These are phyloP conservation scores for Lentinus tigrinus DNA, from an alignment of 768 basidiomycete genomes.

Conservation along the genomic window DNA sequence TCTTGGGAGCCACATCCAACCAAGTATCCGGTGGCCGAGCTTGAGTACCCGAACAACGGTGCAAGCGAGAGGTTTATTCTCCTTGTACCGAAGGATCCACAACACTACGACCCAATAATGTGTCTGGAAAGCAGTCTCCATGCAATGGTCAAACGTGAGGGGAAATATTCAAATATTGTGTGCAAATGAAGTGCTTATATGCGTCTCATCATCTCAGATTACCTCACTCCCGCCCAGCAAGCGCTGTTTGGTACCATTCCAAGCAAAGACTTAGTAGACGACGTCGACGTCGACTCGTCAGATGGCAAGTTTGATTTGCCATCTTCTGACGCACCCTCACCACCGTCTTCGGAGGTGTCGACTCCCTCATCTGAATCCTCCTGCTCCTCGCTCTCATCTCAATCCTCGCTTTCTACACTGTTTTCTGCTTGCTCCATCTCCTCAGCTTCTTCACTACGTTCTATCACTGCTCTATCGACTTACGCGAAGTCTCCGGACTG, in stretches of 20 bases:
- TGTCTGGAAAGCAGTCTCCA: constrained; percentile 71
- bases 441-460: constrained; percentile 29
- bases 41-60: constrained; percentile 76
- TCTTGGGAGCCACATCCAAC: constrained; percentile 61
- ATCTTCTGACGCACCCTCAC: constrained; percentile 7
- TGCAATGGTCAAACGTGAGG: constrained; percentile 69
- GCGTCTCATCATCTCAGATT: constrained; percentile 42
- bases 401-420: constrained; percentile 15
- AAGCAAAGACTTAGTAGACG: constrained; percentile 27
- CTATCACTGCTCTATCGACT: constrained; percentile 28
- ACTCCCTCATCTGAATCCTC: constrained; percentile 35
- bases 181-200: not conserved
- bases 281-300: constrained; percentile 21
- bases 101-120: constrained; percentile 85
- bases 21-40: constrained; percentile 61
- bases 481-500: constrained; percentile 16
- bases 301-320: constrained; percentile 12
- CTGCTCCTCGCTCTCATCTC: constrained; percentile 31
- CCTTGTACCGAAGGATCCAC: constrained; percentile 78
- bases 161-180: not conserved
- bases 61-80: constrained; percentile 77
- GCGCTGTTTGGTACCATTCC: constrained; percentile 68
- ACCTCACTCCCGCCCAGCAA: constrained; percentile 66
- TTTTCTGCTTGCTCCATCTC: constrained; percentile 15
- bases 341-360: constrained; percentile 31